Evolutionary conservation across 768 basidiomycete species (phyloP), one percentile per base, ranked within the genome.

Genomic region (Neoboletus subvelutipes): DNA sequence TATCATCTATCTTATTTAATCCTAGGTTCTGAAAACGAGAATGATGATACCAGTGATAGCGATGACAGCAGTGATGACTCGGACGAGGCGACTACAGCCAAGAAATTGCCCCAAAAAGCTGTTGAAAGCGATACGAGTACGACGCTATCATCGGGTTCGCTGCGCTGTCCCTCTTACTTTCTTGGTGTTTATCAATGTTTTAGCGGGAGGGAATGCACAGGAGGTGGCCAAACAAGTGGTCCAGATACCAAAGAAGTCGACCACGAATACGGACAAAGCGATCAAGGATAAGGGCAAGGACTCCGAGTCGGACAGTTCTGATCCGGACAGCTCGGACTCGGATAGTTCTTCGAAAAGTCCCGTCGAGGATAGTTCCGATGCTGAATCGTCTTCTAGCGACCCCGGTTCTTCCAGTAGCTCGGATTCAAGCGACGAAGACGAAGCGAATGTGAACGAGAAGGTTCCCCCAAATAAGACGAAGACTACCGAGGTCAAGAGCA

Each of bases 141-240:
- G 26, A 80, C 77, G 9, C 61, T 78, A 46, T 73, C 75, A 24
- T 76, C 76, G 57, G 67, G 70, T 70, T 54, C 18, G 63, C 7
- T 48, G n/a, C 7, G 5, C 20, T 29, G 39, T 31, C 39, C 11
- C 20, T 34, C 7, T 24, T n/a, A 5, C 20, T 6, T 40, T 43
- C 37, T 45, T 39, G 26, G 28, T 55, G 15, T 54, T 54, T 22
- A 61, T 39, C 9, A n/a, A 42, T 12, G 15, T n/a, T 33, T 33
- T 36, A 63, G 60, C 50, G n/a, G 66, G 33, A 48, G 70, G 62
- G 13, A 59, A 52, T 29, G 11, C 18, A 11, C 50, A 6, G 22
- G 48, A 43, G 31, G 20, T 2, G 22, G 24, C 24, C 42, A 34
- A 43, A 48, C 40, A 41, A 36, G 33, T 6, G 20, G 10, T 13